Percentiles rank a stretch among this genome's conserved stretches.
These are phyloP conservation scores for Rhododendron ferrugineum DNA, from an alignment of 148 eudicot species.

Conservation along the genomic window DNA sequence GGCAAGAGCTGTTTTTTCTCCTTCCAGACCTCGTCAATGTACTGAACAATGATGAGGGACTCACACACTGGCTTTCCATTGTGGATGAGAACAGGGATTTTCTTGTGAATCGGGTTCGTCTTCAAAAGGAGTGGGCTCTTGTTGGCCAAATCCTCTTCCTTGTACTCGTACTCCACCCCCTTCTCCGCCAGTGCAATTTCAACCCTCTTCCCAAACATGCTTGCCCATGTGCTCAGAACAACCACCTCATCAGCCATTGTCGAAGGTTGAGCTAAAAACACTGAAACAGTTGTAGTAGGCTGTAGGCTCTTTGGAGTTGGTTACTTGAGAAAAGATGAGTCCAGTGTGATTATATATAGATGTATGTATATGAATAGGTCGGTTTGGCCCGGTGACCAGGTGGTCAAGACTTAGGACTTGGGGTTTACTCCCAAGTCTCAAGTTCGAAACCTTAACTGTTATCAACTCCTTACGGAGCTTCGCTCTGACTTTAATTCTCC, in stretches of 20 bases:
- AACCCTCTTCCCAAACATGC: conserved; percentile 23
- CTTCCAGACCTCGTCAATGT: conserved; percentile 58
- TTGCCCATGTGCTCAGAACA: conserved; percentile 10
- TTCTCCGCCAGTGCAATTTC: conserved; percentile 18
- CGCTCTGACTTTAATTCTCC: too few relatives aligned
- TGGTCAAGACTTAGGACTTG: too few relatives aligned
- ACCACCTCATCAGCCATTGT: conserved; percentile 17
- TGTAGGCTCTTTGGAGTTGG: not conserved
- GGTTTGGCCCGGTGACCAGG: not conserved
- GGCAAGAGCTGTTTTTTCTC: conserved; percentile 32
- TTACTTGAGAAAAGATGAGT: not conserved
- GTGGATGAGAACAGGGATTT: conserved; percentile 54
- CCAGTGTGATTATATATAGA: not conserved
- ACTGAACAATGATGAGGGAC: conserved; percentile 37
- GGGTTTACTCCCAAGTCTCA: too few relatives aligned
- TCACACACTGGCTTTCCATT: conserved; percentile 52
- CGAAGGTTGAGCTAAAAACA: not conserved
- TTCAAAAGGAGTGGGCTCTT: conserved; percentile 25
- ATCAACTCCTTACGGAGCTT: too few relatives aligned
- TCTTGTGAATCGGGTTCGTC: conserved; percentile 33
- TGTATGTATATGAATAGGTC: not conserved
- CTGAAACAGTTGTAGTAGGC: not conserved
- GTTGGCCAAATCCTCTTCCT: conserved; percentile 18
- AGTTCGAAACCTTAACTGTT: too few relatives aligned
- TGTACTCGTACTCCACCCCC: conserved; percentile 14